phyloP scores from a whole-genome alignment of 1,139 yeast species.

The Kodamaea sp. region DNA sequence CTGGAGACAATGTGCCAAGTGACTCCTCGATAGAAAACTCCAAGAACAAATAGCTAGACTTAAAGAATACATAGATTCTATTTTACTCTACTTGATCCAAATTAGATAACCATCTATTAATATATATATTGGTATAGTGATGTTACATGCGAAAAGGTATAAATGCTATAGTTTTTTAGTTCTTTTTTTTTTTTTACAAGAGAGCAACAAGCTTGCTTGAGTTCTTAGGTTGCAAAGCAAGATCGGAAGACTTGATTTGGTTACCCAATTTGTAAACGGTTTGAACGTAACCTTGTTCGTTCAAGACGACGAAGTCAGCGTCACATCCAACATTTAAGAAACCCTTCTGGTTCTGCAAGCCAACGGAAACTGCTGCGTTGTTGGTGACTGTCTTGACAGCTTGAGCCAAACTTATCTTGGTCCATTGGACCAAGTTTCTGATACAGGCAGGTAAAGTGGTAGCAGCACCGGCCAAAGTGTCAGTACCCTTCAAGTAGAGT shows the following conservation, averaged over 20 bases:
- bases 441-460: conserved; percentile 58
- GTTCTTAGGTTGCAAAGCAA: conserved; percentile 9
- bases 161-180: too few species aligned
- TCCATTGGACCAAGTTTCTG: conserved; percentile 56
- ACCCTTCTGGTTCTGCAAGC: conserved; percentile 48
- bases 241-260: conserved; percentile 22
- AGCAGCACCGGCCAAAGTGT: conserved; percentile 65
- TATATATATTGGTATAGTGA: too few species aligned
- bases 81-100: too few species aligned
- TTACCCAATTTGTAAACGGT: conserved; percentile 55
- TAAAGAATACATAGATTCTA: too few species aligned
- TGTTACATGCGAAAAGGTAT: too few species aligned
- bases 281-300: conserved; percentile 46
- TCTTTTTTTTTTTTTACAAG: too few species aligned
- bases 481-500: conserved; percentile 54
- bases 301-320: conserved; percentile 58
- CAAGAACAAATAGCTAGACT: too few species aligned
- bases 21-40: too few species aligned
- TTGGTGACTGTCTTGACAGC: conserved; percentile 61
- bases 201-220: conserved; percentile 11
- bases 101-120: too few species aligned
- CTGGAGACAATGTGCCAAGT: too few species aligned
- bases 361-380: conserved; percentile 55
- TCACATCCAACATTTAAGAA: conserved; percentile 56
- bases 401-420: conserved; percentile 49